Base-by-base conservation (phyloP, 345 rosid genomes). In the Moringa oleifera region DNA sequence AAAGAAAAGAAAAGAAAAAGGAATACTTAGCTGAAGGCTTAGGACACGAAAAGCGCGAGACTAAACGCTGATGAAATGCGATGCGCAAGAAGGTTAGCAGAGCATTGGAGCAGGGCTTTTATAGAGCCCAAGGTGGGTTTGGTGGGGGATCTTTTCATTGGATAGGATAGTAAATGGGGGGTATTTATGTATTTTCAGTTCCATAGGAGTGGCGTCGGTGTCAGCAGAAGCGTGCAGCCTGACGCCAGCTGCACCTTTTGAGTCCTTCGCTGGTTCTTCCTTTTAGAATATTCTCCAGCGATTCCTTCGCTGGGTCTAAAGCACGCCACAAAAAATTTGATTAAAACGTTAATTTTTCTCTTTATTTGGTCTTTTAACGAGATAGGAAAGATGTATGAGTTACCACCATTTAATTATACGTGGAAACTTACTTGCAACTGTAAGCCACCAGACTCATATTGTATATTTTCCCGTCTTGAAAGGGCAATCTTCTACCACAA, bases 201-300 rank as follows among this genome's bases (percentile, higher is more conserved):
- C 33, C 20, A 0, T 15, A 36, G 2, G 19, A 28, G 72, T 72
- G 65, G 76, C 37, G 74, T 50, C 59, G 67, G 54, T 51, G 78
- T 25, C 23, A 59, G 25, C 10, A 70, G 62, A 79, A 74, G 66
- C 83, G 79, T 76, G 55, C 55, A 28, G 23, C 6, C 25, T 78
- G 79, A 78, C 81, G 83, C 73, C 80, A 76, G 71, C 73, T 59
- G 55, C 51, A 20, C 21, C n/a, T 51, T 4, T 4, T 4, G 13
- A 1, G 12, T 41, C 9, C 47, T 7, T 7, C 47, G 47, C 2
- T 41, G 17, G 12, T 11, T 41, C 47, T 9, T 41, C 47, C 16
- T 41, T 28, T 28, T 28, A 8, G 33, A 28, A 28, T 28, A 28
- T 28, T 28, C 33, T 28, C 33, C 33, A 28, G 8, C 33, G 33